Conservation (phyloP, 352 stramenopile species). For the Pelagophyceae sp. region DNA sequence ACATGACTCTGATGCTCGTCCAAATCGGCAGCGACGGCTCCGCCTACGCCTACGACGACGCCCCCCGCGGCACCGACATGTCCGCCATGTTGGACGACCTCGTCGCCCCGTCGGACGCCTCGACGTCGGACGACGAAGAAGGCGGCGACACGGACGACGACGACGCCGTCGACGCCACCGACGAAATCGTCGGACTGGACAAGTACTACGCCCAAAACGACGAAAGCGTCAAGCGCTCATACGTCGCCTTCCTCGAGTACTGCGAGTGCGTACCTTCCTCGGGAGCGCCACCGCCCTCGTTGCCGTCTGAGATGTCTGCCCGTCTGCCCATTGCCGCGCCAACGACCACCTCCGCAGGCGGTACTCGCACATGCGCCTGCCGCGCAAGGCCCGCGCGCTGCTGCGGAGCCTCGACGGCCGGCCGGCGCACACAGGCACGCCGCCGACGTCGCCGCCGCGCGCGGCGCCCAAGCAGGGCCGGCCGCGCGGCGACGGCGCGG, state of each 20-base stretch:
- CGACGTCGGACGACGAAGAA: no score
- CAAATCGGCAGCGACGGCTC: neutral
- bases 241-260: slow-evolving; percentile 14
- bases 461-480: no score
- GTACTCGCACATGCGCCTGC: no score
- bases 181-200: slow-evolving; percentile 15
- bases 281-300: no score
- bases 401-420: neutral
- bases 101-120: neutral
- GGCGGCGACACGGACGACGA: neutral
- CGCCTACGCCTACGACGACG: neutral
- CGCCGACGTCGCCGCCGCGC: neutral
- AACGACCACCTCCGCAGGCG: no score
- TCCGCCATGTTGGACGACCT: neutral
- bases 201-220: neutral
- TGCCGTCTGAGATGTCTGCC: no score
- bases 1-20: slow-evolving; percentile 17
- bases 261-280: slow-evolving; percentile 6
- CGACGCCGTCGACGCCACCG: neutral
- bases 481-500: neutral
- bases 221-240: slow-evolving; percentile 4
- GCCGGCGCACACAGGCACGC: neutral
- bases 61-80: neutral
- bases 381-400: no score
- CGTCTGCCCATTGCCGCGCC: no score